These are phyloP conservation scores for Pythium periplocum DNA, from an alignment of 352 stramenopile species.

Conservation along the genomic window DNA sequence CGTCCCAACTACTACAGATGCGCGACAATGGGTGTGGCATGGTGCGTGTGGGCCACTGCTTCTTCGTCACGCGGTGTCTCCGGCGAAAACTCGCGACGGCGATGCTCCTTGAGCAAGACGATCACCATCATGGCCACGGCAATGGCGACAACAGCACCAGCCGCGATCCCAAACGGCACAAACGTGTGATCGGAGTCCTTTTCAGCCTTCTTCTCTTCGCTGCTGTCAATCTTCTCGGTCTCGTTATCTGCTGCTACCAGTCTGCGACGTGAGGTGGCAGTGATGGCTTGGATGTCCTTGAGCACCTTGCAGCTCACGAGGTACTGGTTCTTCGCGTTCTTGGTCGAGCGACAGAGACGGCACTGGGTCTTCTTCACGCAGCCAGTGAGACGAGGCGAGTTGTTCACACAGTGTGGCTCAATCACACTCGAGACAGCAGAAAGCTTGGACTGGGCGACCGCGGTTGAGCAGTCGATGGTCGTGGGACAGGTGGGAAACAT, in stretches of 20 bases:
- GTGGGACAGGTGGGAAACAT: conserved; percentile 17
- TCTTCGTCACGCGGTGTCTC: not conserved
- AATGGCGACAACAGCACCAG: not conserved
- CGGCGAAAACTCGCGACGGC: not conserved
- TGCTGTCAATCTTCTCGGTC: too few species aligned
- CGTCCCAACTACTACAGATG: too few species aligned
- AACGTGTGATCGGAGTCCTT: too few species aligned
- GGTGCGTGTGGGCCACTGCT: too few species aligned
- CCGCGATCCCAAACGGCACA: not conserved
- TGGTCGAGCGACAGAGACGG: conserved; percentile 45
- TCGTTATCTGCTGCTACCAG: too few species aligned
- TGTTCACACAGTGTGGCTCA: conserved; percentile 32
- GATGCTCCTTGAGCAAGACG: conserved; percentile 2
- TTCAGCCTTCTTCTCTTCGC: too few species aligned
- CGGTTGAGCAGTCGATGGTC: conserved; percentile 15
- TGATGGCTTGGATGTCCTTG: conserved; percentile 11
- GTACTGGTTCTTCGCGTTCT: conserved; percentile 55
- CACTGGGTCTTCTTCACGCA: conserved; percentile 42
- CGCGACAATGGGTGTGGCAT: too few species aligned
- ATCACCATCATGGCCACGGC: not conserved
- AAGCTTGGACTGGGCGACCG: conserved; percentile 26
- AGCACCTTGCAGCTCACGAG: conserved; percentile 54
- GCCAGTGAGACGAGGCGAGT: conserved; percentile 23
- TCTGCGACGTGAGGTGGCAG: too few species aligned
- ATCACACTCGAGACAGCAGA: conserved; percentile 35